Percentiles rank a stretch among this genome's conserved stretches.
These are phyloP conservation scores for Physcomitrium patens DNA, from an alignment of 225 moss, liverwort and hornwort genomes.

Conservation along the genomic window DNA sequence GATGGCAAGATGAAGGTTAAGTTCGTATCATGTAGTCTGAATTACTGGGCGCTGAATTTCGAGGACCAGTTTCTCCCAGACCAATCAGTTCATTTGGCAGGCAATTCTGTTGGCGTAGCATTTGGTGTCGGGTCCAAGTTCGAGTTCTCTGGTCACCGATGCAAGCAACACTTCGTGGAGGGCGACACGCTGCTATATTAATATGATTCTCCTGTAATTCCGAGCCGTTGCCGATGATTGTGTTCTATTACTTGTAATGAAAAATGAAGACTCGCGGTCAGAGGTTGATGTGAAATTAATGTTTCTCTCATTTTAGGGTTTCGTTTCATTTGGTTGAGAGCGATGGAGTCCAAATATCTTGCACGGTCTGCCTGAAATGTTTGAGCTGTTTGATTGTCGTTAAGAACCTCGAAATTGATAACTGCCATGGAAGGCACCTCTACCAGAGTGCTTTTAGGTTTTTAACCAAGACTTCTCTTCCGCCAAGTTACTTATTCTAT, in stretches of 20 bases:
- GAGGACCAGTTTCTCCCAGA: constrained; percentile 73
- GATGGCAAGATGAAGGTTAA: constrained; percentile 48
- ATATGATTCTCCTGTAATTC: constrained; percentile 24
- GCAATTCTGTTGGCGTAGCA: constrained; percentile 73
- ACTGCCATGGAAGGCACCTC: background rate
- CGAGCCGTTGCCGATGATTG: background rate
- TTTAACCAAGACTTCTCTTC: background rate
- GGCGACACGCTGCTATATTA: constrained; percentile 77
- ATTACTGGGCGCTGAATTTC: constrained; percentile 99
- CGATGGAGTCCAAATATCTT: too few relatives aligned
- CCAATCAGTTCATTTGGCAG: constrained; percentile 66
- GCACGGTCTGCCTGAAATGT: background rate
- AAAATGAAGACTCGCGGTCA: too few relatives aligned
- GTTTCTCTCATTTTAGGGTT: too few relatives aligned
- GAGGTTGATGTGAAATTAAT: background rate
- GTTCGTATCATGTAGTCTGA: constrained; percentile 90
- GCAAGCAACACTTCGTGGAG: constrained; percentile 91
- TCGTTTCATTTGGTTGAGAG: too few relatives aligned
- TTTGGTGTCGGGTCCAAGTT: constrained; percentile 89
- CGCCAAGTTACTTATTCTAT: background rate
- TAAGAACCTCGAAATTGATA: background rate
- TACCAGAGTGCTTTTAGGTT: background rate
- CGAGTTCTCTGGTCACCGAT: constrained; percentile 90
- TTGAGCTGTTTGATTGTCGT: background rate
- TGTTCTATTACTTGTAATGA: background rate